A percentile compares a stretch with the other conserved stretches of the same genome.
Conservation (phyloP, 495 filamentous ascomycete genomes). For the Aspergillus ellipticus region DNA sequence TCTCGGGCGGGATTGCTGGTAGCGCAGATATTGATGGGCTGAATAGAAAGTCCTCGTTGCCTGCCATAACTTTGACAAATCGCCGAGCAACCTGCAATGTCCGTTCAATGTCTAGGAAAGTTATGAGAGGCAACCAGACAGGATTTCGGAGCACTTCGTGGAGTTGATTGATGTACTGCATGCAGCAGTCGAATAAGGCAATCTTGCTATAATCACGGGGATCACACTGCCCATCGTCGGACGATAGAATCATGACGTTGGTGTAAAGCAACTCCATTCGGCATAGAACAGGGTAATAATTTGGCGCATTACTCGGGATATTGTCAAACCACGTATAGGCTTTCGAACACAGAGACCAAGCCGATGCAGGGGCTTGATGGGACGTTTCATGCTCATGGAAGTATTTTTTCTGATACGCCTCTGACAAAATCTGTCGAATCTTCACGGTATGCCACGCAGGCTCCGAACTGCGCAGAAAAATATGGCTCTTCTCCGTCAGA, state of each 20-base stretch:
- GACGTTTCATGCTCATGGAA: conserved; percentile 62
- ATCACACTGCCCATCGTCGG: conserved; percentile 60
- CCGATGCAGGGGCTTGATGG: conserved; percentile 55
- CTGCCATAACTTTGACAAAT: conserved; percentile 29
- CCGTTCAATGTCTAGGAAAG: conserved; percentile 40
- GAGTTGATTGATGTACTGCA: conserved; percentile 57
- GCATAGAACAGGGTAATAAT: conserved; percentile 63
- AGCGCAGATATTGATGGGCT: conserved; percentile 28
- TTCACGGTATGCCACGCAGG: conserved; percentile 62
- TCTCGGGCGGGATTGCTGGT: conserved; percentile 33
- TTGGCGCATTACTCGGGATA: conserved; percentile 54
- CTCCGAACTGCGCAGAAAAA: conserved; percentile 47
- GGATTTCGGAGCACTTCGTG: conserved; percentile 37
- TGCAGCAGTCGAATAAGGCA: conserved; percentile 77
- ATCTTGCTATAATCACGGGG: conserved; percentile 64
- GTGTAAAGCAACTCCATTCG: conserved; percentile 81
- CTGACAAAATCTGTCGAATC: conserved; percentile 73
- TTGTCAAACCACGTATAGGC: conserved; percentile 64
- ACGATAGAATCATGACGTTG: conserved; percentile 77
- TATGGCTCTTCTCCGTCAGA: conserved; percentile 34
- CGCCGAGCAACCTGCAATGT: conserved; percentile 33
- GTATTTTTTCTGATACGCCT: conserved; percentile 78
- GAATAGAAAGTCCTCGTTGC: conserved; percentile 34
- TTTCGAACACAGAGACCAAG: conserved; percentile 59
- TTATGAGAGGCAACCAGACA: conserved; percentile 29